A percentile compares a stretch with the other conserved stretches of the same genome.
These are phyloP conservation scores for Trichophyton simii DNA, from an alignment of 2,329 filamentous ascomycete species.

Conservation along the genomic window DNA sequence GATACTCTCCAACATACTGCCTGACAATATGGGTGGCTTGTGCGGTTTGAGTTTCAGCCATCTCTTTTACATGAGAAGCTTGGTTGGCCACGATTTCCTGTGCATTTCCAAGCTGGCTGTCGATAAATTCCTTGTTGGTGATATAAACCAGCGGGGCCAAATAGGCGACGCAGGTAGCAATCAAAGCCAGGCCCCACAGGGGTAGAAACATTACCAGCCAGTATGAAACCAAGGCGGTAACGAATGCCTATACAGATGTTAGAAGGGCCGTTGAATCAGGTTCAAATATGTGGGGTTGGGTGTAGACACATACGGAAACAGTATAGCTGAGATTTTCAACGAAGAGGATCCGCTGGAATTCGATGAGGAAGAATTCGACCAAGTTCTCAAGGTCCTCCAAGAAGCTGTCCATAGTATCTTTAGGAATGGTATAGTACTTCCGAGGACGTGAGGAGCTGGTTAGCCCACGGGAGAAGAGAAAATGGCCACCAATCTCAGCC, in stretches of 20 bases:
- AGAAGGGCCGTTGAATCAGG: conserved; percentile 11
- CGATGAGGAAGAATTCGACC: conserved; percentile 56
- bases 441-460: conserved; percentile 49
- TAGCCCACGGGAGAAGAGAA: conserved; percentile 45
- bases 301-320: conserved; percentile 39
- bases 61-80: conserved; percentile 46
- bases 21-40: conserved; percentile 47
- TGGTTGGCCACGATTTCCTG: conserved; percentile 45
- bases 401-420: conserved; percentile 49
- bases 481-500: conserved; percentile 45
- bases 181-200: conserved; percentile 50
- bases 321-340: conserved; percentile 53
- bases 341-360: conserved; percentile 54
- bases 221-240: conserved; percentile 47
- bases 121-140: conserved; percentile 52
- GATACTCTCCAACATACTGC: conserved; percentile 49
- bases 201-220: conserved; percentile 54
- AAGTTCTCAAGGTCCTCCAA: conserved; percentile 52
- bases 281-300: conserved; percentile 6
- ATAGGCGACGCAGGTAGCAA: conserved; percentile 45
- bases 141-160: conserved; percentile 51
- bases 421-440: conserved; percentile 54
- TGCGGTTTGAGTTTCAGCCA: conserved; percentile 48
- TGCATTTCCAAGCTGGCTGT: conserved; percentile 45
- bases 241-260: conserved; percentile 40